phyloP scores from a whole-genome alignment of 768 basidiomycete genomes.

The Leccinum arenicola region DNA sequence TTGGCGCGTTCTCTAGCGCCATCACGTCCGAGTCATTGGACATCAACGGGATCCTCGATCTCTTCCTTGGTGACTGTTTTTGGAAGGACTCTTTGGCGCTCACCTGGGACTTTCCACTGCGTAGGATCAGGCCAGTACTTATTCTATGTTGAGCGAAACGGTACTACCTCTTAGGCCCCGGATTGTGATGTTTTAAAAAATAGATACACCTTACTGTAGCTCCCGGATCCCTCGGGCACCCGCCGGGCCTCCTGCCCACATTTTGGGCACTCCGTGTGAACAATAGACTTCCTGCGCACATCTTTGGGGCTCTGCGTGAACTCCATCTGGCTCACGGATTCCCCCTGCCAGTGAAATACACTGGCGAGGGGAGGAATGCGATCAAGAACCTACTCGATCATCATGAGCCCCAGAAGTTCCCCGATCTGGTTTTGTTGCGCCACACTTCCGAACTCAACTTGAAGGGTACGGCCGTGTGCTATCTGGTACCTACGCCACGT shows the following conservation, averaged over 20 bases:
- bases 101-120: constrained; percentile 48
- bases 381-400: constrained; percentile 40
- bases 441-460: constrained; percentile 51
- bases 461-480: constrained; percentile 52
- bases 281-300: no score
- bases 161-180: no score
- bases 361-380: constrained; percentile 30
- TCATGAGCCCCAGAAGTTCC: constrained; percentile 35
- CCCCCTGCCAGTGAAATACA: no score
- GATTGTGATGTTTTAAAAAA: no score
- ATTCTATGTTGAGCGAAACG: no score
- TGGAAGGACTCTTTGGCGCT: constrained; percentile 55
- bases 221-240: no score
- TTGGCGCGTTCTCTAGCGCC: constrained; percentile 22
- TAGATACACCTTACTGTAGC: no score
- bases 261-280: no score
- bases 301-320: constrained; percentile 19
- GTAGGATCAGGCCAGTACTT: no score
- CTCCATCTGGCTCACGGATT: constrained; percentile 25
- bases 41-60: constrained; percentile 17
- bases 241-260: no score
- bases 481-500: constrained; percentile 46
- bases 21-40: constrained; percentile 14
- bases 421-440: constrained; percentile 59
- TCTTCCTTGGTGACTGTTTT: constrained; percentile 31